Conservation (phyloP, 2,329 filamentous ascomycete genomes). For the Fusarium algeriense region DNA sequence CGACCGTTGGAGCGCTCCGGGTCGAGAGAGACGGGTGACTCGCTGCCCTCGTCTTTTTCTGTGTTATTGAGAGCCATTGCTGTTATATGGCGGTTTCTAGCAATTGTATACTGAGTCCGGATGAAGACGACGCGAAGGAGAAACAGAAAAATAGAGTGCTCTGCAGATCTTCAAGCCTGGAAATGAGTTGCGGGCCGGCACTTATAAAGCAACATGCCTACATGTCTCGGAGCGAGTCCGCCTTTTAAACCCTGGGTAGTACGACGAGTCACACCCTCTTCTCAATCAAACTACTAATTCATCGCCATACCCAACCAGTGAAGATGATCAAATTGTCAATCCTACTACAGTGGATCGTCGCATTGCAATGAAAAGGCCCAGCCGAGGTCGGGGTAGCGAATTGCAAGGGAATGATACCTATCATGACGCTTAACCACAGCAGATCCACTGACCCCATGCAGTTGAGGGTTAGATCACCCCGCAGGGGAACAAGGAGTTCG, state of each 20-base stretch:
- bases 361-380: constrained; percentile 8
- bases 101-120: background rate
- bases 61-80: constrained; percentile 31
- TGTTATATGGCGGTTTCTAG: background rate
- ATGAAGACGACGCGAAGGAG: background rate
- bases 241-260: constrained; percentile 8
- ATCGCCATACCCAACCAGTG: constrained; percentile 3
- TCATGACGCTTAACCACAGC: constrained; percentile 10
- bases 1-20: constrained; percentile 34
- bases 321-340: constrained; percentile 24
- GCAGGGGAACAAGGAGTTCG: constrained; percentile 29
- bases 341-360: constrained; percentile 23
- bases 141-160: background rate
- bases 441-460: constrained; percentile 12
- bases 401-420: constrained; percentile 15
- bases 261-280: constrained; percentile 20
- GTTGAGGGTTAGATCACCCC: constrained; percentile 28
- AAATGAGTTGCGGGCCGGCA: constrained; percentile 13
- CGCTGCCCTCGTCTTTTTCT: constrained; percentile 40
- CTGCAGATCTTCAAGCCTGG: constrained; percentile 22
- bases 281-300: background rate
- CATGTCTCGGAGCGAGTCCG: constrained; percentile 33
- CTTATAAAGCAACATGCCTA: constrained; percentile 25
- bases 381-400: constrained; percentile 37
- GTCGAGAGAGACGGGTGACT: constrained; percentile 41